Base-by-base conservation (phyloP, 352 stramenopile species). In the Phytophthora litchii region DNA sequence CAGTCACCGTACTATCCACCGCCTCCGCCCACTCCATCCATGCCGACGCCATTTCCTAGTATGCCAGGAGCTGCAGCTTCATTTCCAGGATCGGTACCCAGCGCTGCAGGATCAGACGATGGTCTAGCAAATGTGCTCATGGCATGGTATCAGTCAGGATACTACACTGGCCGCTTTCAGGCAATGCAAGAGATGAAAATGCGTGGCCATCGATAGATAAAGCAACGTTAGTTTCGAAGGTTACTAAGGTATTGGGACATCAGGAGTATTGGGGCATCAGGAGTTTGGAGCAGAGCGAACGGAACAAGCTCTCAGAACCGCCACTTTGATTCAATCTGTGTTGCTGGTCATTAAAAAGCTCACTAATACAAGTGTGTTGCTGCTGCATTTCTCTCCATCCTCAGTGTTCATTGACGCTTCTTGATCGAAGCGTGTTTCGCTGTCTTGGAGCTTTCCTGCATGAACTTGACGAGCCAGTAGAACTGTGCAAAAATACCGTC, bases 81-180 rank as follows among this genome's bases (percentile, higher is more conserved):
- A 47, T 69, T 62, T 45, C 35, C 62, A 54, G 47, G 54, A 42
- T 40, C 55, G 14, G 8, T 11, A 43, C 47, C 58, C 20, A 61
- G 56, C 17, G 27, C 54, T 21, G 31, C 35, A 56, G 58, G 19
- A 23, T 64, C 23, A 35, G 72, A 88, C 45, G 80, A 92, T 23
- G 80, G 85, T 3, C 57, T 94, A 16, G 74, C 86, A 6, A 92
- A 88, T 31, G 35, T 92, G 44, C 67, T 92, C 7, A 66, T 94
- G 47, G 72, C 86, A n/a, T 94, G 86, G 83, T 94, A 92, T 67
- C 83, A 92, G 52, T 92, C 81, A 14, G 86, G 83, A 45, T 94
- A 92, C 60, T 91, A 89, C 51, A 91, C 83, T 1, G 83, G 83
- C 5, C 74, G 83, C 38, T 92, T 86, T 56, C 80, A 91, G 70